Evolutionary conservation across 2,329 filamentous ascomycete genomes (phyloP), one percentile per base, ranked within the genome.

Genomic region (Sporothrix mexicana): DNA sequence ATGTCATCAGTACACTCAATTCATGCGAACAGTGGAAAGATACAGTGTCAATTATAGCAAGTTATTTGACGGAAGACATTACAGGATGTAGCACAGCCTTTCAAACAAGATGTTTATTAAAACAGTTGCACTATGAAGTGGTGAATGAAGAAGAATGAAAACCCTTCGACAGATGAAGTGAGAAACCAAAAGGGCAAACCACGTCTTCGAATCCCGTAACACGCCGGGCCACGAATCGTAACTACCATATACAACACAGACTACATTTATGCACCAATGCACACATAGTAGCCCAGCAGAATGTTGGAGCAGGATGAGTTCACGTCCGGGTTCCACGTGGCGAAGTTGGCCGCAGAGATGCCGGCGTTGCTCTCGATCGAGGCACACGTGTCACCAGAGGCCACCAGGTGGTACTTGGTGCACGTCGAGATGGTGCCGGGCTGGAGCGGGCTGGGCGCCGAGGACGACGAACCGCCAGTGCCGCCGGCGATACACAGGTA

Each of bases 331-430:
- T 77, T 77, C 76, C 76, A 77, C 13, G 30, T 36, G 10, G 17
- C 17, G 41, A 76, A 75, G 43, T 75, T 51, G 13, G 61, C 66
- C 1, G 70, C n/a, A 20, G 67, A 70, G 62, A 77, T 76, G 23
- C 73, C 66, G 45, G 72, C 51, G 17, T 72, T 69, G 6, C 13
- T 25, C 20, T 72, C 73, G 51, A 77, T 74, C 17, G 15, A 9
- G n/a, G 73, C 51, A 77, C 82, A 83, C 12, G 51, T 74, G 69
- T 82, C 80, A 59, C 80, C 80, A 13, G 73, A 75, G 49, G 76
- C 76, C 30, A 80, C 76, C 55, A 76, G 78, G 76, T 80, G 79
- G 77, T 78, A 81, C 43, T 75, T 70, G n/a, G 75, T 77, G 77
- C 81, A 83, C 70, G 72, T 71, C 30, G 47, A 30, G 9, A 73